phyloP scores from a whole-genome alignment of 169 alveolate genomes.

The Theileria annulata region DNA sequence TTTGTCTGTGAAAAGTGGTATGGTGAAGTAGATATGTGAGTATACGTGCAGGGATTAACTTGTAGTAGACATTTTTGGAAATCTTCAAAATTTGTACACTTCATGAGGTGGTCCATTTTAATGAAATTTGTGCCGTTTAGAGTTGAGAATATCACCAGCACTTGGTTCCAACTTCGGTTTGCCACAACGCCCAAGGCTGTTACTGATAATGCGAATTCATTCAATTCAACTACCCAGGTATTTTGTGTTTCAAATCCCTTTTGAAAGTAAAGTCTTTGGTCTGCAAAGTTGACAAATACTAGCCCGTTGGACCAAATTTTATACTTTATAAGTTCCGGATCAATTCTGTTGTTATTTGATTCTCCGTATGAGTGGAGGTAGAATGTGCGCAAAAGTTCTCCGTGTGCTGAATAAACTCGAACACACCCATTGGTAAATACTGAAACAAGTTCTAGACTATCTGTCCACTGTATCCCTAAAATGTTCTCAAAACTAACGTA shows the following conservation, averaged over 20 bases:
- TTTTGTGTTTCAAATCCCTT: slow-evolving; percentile 45
- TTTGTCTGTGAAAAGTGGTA: background rate
- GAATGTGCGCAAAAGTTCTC: slow-evolving; percentile 49
- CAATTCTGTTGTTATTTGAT: slow-evolving; percentile 12
- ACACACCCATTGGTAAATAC: slow-evolving; percentile 52
- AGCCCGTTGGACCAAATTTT: slow-evolving; percentile 52
- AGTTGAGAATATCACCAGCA: slow-evolving; percentile 24
- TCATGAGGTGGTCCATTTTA: slow-evolving; percentile 30
- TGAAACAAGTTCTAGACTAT: slow-evolving; percentile 37
- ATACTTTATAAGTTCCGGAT: slow-evolving; percentile 13
- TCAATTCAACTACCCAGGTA: slow-evolving; percentile 20
- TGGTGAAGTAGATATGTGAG: slow-evolving; percentile 6
- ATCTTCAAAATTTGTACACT: slow-evolving; percentile 25
- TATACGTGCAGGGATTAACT: background rate
- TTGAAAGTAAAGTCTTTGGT: slow-evolving; percentile 41
- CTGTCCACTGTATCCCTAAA: slow-evolving; percentile 60
- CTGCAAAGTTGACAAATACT: slow-evolving; percentile 37
- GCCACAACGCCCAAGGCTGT: slow-evolving; percentile 55
- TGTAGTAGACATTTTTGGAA: slow-evolving; percentile 1
- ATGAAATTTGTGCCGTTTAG: slow-evolving; percentile 37
- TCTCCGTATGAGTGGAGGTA: slow-evolving; percentile 29
- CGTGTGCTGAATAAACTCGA: slow-evolving; percentile 60
- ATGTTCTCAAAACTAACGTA: slow-evolving; percentile 39
- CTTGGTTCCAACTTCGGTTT: slow-evolving; percentile 32
- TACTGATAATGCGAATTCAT: slow-evolving; percentile 36